Evolutionary conservation across 2,329 filamentous ascomycete genomes (phyloP).

Genomic region (Tolypocladium tropicale): DNA sequence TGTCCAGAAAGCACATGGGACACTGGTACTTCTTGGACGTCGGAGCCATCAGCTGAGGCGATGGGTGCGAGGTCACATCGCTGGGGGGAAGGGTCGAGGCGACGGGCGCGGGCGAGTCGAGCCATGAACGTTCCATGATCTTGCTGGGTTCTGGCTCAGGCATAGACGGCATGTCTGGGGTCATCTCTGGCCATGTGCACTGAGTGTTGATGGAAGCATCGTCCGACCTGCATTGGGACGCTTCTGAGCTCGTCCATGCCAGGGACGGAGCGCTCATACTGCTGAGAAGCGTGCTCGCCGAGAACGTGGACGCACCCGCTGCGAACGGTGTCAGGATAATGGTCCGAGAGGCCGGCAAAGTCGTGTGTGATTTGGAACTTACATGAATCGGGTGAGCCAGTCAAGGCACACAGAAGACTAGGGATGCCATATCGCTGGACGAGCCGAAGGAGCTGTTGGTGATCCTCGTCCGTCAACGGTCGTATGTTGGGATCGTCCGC

Average conservation of each 20-base stretch:
- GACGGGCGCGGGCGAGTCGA: slow-evolving; percentile 27
- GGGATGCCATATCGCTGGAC: slow-evolving; percentile 27
- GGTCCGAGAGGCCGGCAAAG: neutral
- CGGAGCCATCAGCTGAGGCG: slow-evolving; percentile 24
- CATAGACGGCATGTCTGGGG: slow-evolving; percentile 22
- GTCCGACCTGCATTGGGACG: slow-evolving; percentile 27
- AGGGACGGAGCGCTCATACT: slow-evolving; percentile 29
- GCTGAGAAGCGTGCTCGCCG: slow-evolving; percentile 29
- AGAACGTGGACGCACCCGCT: slow-evolving; percentile 29
- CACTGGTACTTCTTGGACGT: slow-evolving; percentile 33
- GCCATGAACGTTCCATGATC: slow-evolving; percentile 25
- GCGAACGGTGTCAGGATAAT: neutral
- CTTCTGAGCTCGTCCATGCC: slow-evolving; percentile 30
- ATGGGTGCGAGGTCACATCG: slow-evolving; percentile 24
- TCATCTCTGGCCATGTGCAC: slow-evolving; percentile 25
- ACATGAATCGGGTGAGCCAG: slow-evolving; percentile 25
- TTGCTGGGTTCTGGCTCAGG: slow-evolving; percentile 24
- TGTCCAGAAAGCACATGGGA: slow-evolving; percentile 34
- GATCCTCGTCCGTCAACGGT: slow-evolving; percentile 27
- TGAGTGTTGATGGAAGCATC: slow-evolving; percentile 28
- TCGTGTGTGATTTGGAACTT: slow-evolving; percentile 11
- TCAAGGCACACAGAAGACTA: slow-evolving; percentile 25
- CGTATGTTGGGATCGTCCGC: slow-evolving; percentile 24
- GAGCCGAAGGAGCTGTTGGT: slow-evolving; percentile 24
- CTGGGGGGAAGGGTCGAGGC: slow-evolving; percentile 21